Evolutionary conservation across 768 basidiomycete species (phyloP).

Genomic region (Sporobolomyces roseus): DNA sequence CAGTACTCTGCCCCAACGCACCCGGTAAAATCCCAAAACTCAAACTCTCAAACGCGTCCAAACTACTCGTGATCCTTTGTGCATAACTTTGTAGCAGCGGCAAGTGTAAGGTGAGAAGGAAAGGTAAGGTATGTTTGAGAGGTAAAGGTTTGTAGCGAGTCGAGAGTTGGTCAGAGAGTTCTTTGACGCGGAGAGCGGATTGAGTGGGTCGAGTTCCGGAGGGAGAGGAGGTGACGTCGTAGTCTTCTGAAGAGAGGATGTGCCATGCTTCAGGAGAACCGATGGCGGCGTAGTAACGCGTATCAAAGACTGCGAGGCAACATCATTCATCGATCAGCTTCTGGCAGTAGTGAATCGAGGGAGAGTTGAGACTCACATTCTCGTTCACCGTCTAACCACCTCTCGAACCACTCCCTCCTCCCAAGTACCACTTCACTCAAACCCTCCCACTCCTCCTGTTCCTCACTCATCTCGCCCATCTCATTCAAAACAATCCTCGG

Average conservation of each 20-base stretch:
- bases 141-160: slow-evolving; percentile 91
- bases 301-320: slow-evolving; percentile 65
- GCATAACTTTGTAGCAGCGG: slow-evolving; percentile 76
- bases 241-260: slow-evolving; percentile 64
- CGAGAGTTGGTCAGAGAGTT: slow-evolving; percentile 85
- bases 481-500: slow-evolving; percentile 47
- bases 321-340: no score
- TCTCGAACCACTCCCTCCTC: slow-evolving; percentile 79
- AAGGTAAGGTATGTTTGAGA: slow-evolving; percentile 70
- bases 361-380: slow-evolving; percentile 76
- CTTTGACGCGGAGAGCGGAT: slow-evolving; percentile 76
- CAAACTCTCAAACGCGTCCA: slow-evolving; percentile 90
- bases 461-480: slow-evolving; percentile 3
- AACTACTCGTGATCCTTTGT: slow-evolving; percentile 69
- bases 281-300: slow-evolving; percentile 80
- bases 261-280: slow-evolving; percentile 78
- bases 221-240: slow-evolving; percentile 51
- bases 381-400: slow-evolving; percentile 85
- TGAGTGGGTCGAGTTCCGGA: slow-evolving; percentile 61
- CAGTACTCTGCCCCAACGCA: slow-evolving; percentile 61
- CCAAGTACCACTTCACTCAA: slow-evolving; percentile 76
- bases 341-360: no score
- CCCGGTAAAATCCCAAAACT: slow-evolving; percentile 88
- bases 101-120: slow-evolving; percentile 78
- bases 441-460: slow-evolving; percentile 61